phyloP scores from a whole-genome alignment of 345 rosid genomes.

The Moricandia arvensis region DNA sequence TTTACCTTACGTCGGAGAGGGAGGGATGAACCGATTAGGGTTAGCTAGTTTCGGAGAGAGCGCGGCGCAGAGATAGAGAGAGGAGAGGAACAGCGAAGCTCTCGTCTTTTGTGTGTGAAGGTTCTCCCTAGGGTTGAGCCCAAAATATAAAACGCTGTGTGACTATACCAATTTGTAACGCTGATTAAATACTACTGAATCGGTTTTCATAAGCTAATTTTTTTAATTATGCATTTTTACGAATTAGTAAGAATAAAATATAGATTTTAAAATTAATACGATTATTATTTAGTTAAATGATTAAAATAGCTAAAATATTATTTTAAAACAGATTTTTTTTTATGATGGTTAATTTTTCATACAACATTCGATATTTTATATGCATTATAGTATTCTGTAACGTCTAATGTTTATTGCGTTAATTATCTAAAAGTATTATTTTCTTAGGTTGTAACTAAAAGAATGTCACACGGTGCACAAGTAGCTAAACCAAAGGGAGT shows the following conservation, averaged over 20 bases:
- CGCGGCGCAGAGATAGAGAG: not conserved
- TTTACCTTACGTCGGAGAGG: not conserved
- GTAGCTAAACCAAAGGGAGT: not conserved
- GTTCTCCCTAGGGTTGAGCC: not conserved
- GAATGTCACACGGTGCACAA: not conserved
- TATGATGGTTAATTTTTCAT: no score
- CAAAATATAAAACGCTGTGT: not conserved
- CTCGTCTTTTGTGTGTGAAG: not conserved
- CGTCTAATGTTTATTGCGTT: no score
- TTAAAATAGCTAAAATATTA: no score
- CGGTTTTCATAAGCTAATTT: no score
- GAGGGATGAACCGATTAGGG: not conserved
- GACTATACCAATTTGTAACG: not conserved
- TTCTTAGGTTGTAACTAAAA: constrained; percentile 13
- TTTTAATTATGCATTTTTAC: no score
- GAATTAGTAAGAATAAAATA: no score
- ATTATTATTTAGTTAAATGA: no score
- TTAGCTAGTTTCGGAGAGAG: not conserved
- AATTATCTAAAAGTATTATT: not conserved
- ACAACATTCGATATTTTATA: no score
- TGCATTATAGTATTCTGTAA: no score
- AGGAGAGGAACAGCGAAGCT: not conserved
- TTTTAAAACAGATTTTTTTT: no score
- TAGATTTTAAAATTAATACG: no score
- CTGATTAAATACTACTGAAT: not conserved